Evolutionary conservation across 2,329 filamentous ascomycete species (phyloP), one percentile per base, ranked within the genome.

Genomic region (Amphichorda felina): DNA sequence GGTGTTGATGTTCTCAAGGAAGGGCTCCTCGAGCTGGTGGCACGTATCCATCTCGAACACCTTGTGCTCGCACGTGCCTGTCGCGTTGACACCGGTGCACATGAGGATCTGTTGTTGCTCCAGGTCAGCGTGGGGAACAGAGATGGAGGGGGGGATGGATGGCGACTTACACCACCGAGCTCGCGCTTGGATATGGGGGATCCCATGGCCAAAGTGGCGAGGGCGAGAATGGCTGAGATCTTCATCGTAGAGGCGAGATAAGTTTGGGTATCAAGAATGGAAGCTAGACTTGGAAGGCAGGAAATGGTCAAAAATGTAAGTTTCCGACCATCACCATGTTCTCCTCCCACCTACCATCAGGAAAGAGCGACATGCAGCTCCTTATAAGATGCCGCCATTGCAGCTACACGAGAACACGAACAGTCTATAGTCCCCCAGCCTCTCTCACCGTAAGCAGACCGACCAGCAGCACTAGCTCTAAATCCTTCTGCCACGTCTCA

Each of bases 21-120:
- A 64, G n/a, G 55, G 55, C 8, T 45, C 40, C 2, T 55, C 47
- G 35, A 72, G 54, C 49, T 70, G 53, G 49, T 66, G 51, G 52
- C 69, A 73, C 30, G 53, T 54, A 4, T 57, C 35, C 31, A 72
- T 46, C 10, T 57, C 33, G 48, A 66, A 68, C 30, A 61, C 56
- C 16, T 53, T 40, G 45, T 70, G 53, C 32, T 49, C 43, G 54
- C 68, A 73, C 8, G 45, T 43, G 24, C 66, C 68, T 2, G 67
- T 69, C 15, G 61, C 60, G 45, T 70, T 64, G 47, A 58, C 54
- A 18, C 67, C 68, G 19, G 57, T 66, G 55, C 69, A 72, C 36
- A 70, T 51, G 40, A 68, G 57, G 41, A 72, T 40, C 67, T 71
- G 38, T 21, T 14, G 13, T 7, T 9, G 5, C 8, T 13, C 22